Percentiles rank a stretch among this genome's conserved stretches.
Conservation (phyloP, 805 yeast genomes). For the Metschnikowia dekortorum region DNA sequence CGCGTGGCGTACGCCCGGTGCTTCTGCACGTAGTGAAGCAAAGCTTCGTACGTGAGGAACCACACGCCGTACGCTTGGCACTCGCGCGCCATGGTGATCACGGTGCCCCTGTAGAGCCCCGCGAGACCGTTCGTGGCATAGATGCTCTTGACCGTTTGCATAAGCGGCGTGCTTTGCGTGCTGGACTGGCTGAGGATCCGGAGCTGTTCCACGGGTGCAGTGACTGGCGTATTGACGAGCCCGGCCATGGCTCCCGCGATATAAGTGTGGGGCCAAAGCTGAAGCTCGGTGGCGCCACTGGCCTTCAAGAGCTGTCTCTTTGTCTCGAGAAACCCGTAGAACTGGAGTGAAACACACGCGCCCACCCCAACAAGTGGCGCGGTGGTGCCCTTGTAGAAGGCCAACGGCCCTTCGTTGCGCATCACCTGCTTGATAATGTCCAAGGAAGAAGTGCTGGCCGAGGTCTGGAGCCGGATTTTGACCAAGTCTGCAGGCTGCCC, state of each 20-base stretch:
- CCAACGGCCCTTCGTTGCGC: constrained; percentile 38
- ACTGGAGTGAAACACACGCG: constrained; percentile 64
- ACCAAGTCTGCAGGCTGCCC: constrained; percentile 47
- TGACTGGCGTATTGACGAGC: constrained; percentile 56
- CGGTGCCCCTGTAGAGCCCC: constrained; percentile 54
- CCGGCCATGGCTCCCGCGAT: constrained; percentile 65
- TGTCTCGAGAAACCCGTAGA: constrained; percentile 68
- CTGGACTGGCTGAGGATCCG: constrained; percentile 59
- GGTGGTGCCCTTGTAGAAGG: constrained; percentile 43
- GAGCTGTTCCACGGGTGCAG: constrained; percentile 64
- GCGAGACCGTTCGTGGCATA: constrained; percentile 38
- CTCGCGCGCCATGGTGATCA: constrained; percentile 54
- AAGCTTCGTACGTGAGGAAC: constrained; percentile 61
- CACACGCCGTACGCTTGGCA: constrained; percentile 74
- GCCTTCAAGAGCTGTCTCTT: constrained; percentile 48
- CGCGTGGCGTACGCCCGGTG: constrained; percentile 36
- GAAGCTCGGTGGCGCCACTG: constrained; percentile 29
- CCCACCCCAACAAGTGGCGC: constrained; percentile 43
- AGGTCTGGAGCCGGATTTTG: constrained; percentile 40
- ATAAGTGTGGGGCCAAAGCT: constrained; percentile 54
- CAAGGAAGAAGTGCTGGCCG: constrained; percentile 26
- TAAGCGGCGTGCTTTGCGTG: constrained; percentile 20
- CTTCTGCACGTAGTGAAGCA: constrained; percentile 40
- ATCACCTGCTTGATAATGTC: constrained; percentile 34
- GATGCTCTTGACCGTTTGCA: constrained; percentile 41